Base-by-base conservation (phyloP, 352 stramenopile species). In the Globisporangium emineosum region DNA sequence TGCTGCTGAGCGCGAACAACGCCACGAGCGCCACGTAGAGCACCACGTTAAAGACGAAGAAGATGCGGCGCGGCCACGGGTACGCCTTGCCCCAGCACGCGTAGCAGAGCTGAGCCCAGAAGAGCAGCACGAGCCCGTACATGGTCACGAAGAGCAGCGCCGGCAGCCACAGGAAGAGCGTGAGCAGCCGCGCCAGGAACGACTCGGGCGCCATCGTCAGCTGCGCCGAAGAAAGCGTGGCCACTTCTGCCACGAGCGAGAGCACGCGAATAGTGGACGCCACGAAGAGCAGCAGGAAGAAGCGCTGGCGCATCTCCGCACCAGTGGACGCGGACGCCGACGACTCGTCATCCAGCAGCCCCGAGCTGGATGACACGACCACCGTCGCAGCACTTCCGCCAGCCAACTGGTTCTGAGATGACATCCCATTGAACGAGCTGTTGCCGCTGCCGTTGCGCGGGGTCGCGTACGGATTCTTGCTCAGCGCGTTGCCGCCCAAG, bases 21-120 rank as follows among this genome's bases (percentile, higher is more conserved):
- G 83, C 66, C 30, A 66, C 60, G 43, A 92, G 88, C 8, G 70
- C 72, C 21, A 73, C 59, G 68, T 94, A 94, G 19, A 94, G 68
- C 23, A 87, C 63, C 60, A 94, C 67, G 60, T 94, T 94, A 66
- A 89, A 89, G 47, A 71, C 65, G 54, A 92, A 91, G 64, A 92
- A 94, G 45, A 92, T 58, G 19, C 81, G 79, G 8, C 83, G 75
- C 30, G 84, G 86, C 80, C 84, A 89, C 55, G 86, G 83, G 30
- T 91, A 76, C 29, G 77, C 76, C 53, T 88, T 90, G 47, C 80
- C 81, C 75, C 83, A 90, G 67, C 83, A 91, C 5, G 86, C 83
- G 69, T 91, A 91, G 71, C 86, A 94, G n/a, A 94, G 68, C 56
- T 92, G 83, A 17, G 86, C 83, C 77, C 83, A 92, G 57, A 94